Evolutionary conservation across 179 eudicot species (phyloP), one percentile per base, ranked within the genome.

Genomic region (Corrigiola litoralis): DNA sequence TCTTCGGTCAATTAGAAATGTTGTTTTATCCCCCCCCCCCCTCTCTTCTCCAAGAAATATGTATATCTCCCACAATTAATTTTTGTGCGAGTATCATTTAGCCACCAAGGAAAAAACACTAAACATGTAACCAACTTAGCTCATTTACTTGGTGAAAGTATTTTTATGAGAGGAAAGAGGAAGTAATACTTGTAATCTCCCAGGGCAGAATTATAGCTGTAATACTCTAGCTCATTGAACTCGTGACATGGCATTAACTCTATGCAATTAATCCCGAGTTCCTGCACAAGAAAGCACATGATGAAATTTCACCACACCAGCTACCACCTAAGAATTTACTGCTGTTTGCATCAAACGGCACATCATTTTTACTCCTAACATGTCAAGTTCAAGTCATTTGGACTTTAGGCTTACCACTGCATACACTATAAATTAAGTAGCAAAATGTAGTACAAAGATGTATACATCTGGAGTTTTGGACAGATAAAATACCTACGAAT

Each of bases 211-310:
- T 94, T 94, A 82, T 94, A 90, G 84, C 88, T 82, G 59, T 77
- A 85, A 77, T 85, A 79, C 80, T 94, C 99, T 70, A 94, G 81
- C 84, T 94, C 99, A 67, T 90, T 94, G 82, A 90, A 94, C 72
- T 94, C 99, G 6, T 94, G 99, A 70, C 99, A 94, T 60, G 99
- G 99, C 96, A 94, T 90, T 53, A 94, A 76, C 85, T 94, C 99
- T 77, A 94, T 86, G 80, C 99, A 94, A 69, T 94, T 94, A 65
- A 87, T 70, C 68, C 99, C 99, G 67, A 94, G 97, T 74, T 90
- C 92, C 99, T 94, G 87, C 85, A 86, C 60, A 67, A 76, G 24
- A 48, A 7, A 58, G 66, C 41, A 67, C 49, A 54, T 54, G 40
- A 51, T 38, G 37, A 40, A 46, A 31, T 51, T 52, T 27, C 65